These are phyloP conservation scores for Litchi chinensis DNA, from an alignment of 345 rosid genomes.

Conservation along the genomic window DNA sequence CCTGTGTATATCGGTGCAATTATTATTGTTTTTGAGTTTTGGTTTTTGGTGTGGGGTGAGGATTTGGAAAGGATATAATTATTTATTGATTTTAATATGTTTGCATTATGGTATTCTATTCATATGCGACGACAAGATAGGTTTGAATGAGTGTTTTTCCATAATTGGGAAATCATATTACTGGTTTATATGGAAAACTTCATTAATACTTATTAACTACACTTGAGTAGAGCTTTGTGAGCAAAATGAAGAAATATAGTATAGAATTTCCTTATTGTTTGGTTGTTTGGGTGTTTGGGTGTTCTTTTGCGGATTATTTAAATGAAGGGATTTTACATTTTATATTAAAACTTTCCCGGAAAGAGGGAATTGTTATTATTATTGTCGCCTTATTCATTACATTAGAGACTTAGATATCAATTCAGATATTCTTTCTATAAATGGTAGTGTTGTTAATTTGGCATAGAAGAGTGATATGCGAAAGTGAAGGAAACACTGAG, in stretches of 20 bases:
- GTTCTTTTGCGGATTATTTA: not conserved
- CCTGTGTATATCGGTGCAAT: not conserved
- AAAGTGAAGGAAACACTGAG: conserved; percentile 70
- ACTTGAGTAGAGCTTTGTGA: not conserved
- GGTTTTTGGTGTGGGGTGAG: not conserved
- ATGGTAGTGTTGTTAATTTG: conserved; percentile 6
- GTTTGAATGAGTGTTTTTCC: not conserved
- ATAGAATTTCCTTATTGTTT: not conserved
- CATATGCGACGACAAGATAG: not conserved
- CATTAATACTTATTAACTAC: not conserved
- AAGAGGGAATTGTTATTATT: not conserved
- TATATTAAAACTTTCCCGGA: not conserved
- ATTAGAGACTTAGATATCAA: not conserved
- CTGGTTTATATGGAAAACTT: not conserved
- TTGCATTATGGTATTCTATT: not conserved
- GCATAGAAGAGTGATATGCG: conserved; percentile 52
- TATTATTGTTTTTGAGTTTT: not conserved
- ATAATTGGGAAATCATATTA: not conserved
- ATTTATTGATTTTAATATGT: not conserved
- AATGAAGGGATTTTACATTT: not conserved
- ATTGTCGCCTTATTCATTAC: not conserved
- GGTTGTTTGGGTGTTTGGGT: not conserved
- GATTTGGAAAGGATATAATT: not conserved
- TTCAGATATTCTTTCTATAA: not conserved
- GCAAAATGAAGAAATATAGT: not conserved